These are phyloP conservation scores for Coemansia sp. DNA, from an alignment of 192 early-diverging fungal species.

Conservation along the genomic window DNA sequence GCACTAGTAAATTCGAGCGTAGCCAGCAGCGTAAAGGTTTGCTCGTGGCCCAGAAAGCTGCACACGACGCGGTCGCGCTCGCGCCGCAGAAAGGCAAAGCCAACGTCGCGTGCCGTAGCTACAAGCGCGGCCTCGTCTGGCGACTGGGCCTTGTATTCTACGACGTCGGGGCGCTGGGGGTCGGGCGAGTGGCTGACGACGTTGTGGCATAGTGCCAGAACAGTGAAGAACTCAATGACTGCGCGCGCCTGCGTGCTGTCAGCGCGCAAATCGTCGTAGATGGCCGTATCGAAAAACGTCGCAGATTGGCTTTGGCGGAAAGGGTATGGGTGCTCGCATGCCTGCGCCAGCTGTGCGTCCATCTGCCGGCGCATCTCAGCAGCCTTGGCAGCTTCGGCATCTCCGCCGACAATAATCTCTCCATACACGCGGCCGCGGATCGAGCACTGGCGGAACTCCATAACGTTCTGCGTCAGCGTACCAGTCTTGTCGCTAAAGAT, in stretches of 20 bases:
- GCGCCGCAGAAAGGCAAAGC: constrained; percentile 78
- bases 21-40: constrained; percentile 63
- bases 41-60: constrained; percentile 70
- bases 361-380: constrained; percentile 46
- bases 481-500: constrained; percentile 98
- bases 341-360: constrained; percentile 56
- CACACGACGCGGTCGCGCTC: constrained; percentile 64
- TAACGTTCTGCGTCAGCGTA: constrained; percentile 93
- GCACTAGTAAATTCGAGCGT: constrained; percentile 90
- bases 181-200: constrained; percentile 68
- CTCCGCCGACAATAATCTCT: constrained; percentile 37
- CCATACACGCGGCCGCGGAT: constrained; percentile 85
- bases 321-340: constrained; percentile 55
- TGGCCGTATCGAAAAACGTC: constrained; percentile 66
- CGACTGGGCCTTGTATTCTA: constrained; percentile 89
- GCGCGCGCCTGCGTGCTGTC: constrained; percentile 59
- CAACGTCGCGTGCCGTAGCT: constrained; percentile 76
- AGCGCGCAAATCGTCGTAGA: constrained; percentile 61
- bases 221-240: constrained; percentile 76
- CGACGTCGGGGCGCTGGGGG: constrained; percentile 40
- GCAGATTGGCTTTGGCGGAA: constrained; percentile 60
- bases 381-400: constrained; percentile 19
- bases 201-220: constrained; percentile 85
- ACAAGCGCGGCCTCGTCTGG: constrained; percentile 96
- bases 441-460: constrained; percentile 92